Base-by-base conservation (phyloP, 2,329 filamentous ascomycete genomes). In the Nigrospora osmanthi region DNA sequence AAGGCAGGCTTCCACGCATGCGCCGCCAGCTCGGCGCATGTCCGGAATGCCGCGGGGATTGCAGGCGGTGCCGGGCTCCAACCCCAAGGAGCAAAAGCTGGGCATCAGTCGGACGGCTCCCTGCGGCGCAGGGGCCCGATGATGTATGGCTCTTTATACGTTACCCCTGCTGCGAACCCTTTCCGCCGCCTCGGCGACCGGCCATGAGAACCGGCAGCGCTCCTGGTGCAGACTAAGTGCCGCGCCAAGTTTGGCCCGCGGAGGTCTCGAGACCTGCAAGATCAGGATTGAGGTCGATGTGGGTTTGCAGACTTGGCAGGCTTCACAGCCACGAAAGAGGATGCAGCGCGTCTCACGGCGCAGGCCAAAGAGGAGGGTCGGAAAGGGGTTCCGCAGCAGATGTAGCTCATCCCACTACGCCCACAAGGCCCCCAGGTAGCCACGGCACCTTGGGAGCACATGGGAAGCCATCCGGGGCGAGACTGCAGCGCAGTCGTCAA, bases 61-160 rank as follows among this genome's bases (percentile, higher is more conserved):
- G 54, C 52, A 53, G 52, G 52, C 47, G 48, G 54, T 55, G 53
- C 35, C 48, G 50, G 38, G 56, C 56, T 59, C 54, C 57, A 56
- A 54, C 54, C 40, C 28, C 36, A 49, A 39, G 39, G 40, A 49
- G 40, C 45, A 50, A 52, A 57, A 60, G 59, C 55, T 58, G 58
- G 58, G 54, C 56, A 58, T 54, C 40, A 53, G 23, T 49, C 52
- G 50, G 46, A 50, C 46, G 51, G 49, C 37, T 48, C 47, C 50
- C 54, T 59, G 56, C 54, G 51, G 59, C 45, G 47, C 55, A 57
- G 53, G 52, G 49, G 52, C 31, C 19, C 31, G 28, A 35, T 14
- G 48, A 51, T 57, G 54, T 53, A 51, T 48, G 49, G 54, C 57
- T 55, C 56, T 58, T 59, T 54, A 55, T 47, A 52, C 49, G 57